These are phyloP conservation scores for Fusarium falciforme DNA, from an alignment of 2,329 filamentous ascomycete species.

Conservation along the genomic window DNA sequence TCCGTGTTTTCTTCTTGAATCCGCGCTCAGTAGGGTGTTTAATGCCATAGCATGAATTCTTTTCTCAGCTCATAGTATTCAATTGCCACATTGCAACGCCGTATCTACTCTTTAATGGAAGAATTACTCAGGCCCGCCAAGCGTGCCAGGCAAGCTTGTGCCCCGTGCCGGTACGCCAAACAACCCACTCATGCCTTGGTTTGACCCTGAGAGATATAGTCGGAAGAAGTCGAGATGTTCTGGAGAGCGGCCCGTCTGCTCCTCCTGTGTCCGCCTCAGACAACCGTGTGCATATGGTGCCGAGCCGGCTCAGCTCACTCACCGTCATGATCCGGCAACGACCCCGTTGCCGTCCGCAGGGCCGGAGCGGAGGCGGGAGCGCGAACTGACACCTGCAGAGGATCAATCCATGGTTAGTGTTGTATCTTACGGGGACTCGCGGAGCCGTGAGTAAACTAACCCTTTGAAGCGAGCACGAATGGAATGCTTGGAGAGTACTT, in stretches of 20 bases:
- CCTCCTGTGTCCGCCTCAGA: conserved; percentile 4
- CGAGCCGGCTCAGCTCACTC: not conserved
- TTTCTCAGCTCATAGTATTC: not conserved
- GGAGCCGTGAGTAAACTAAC: not conserved
- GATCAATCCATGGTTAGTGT: not conserved
- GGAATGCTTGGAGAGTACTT: not conserved
- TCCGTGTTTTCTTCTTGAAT: not conserved
- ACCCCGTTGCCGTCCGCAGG: not conserved
- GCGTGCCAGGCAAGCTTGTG: not conserved
- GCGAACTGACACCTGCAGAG: not conserved
- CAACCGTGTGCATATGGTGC: not conserved
- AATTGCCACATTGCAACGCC: not conserved
- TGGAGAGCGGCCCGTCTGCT: conserved; percentile 14
- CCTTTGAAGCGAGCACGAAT: not conserved
- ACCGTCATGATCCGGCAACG: not conserved
- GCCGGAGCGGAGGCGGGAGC: not conserved
- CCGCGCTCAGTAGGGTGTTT: not conserved
- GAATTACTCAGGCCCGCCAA: not conserved
- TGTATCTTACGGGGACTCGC: not conserved
- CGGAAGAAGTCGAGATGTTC: conserved; percentile 19
- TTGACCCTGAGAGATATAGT: conserved; percentile 34
- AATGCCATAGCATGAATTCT: not conserved
- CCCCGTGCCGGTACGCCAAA: not conserved
- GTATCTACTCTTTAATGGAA: not conserved
- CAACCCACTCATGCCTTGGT: conserved; percentile 34